phyloP scores from a whole-genome alignment of 495 filamentous ascomycete genomes.

The Aspergillus nidulans region DNA sequence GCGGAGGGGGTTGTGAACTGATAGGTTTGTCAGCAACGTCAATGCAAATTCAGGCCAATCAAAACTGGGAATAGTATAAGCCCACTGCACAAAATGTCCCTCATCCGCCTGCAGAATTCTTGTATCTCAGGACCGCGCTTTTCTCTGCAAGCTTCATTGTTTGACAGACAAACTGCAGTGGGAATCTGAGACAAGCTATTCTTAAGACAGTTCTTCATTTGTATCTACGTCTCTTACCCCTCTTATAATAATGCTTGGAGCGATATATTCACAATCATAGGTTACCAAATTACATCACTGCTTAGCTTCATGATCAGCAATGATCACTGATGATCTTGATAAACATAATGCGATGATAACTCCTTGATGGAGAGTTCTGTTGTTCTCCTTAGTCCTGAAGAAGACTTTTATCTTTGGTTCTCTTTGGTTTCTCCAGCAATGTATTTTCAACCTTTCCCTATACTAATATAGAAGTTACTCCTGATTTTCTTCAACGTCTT shows the following conservation, averaged over 20 bases:
- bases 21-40: not conserved
- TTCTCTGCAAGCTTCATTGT: not conserved
- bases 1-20: not conserved
- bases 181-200: not conserved
- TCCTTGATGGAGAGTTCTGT: not conserved
- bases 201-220: not conserved
- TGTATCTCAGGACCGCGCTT: not conserved
- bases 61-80: not conserved
- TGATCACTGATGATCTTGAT: slow-evolving; percentile 5
- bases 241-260: not conserved
- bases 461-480: not conserved
- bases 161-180: not conserved
- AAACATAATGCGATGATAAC: not conserved
- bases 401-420: not conserved
- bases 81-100: not conserved
- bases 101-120: not conserved
- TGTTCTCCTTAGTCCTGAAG: not conserved
- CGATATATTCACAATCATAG: not conserved
- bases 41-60: not conserved
- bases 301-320: not conserved
- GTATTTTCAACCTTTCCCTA: not conserved
- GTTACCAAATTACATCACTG: slow-evolving; percentile 13
- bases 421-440: not conserved
- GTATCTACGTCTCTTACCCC: not conserved
- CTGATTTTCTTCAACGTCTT: not conserved